phyloP scores from a whole-genome alignment of 257 asterid species.

The Fraxinus quadrangulata region DNA sequence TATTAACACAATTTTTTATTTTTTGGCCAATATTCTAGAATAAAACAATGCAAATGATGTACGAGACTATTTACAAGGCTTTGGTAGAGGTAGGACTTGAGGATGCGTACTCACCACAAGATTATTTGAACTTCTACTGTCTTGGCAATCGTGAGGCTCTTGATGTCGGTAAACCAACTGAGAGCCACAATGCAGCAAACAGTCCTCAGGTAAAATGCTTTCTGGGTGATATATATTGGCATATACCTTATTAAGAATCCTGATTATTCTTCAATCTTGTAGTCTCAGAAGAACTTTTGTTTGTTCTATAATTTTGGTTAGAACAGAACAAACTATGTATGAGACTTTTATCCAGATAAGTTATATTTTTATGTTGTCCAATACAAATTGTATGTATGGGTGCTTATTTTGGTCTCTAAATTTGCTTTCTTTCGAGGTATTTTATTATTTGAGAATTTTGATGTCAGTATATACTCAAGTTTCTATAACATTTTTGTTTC shows the following conservation, averaged over 20 bases:
- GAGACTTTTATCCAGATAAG: not conserved
- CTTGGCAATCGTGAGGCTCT: conserved; percentile 89
- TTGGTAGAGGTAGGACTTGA: conserved; percentile 93
- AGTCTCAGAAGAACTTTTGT: not conserved
- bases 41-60: conserved; percentile 99
- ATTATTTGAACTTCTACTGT: conserved; percentile 83
- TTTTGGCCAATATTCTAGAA: conserved; percentile 43
- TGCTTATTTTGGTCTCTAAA: not conserved
- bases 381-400: not conserved
- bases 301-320: not conserved
- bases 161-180: conserved; percentile 37
- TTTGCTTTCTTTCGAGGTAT: not conserved
- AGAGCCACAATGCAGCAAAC: conserved; percentile 54
- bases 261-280: not conserved
- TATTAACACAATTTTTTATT: not conserved
- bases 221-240: not conserved
- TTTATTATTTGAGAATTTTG: not conserved
- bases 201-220: conserved; percentile 70
- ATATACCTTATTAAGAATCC: not conserved
- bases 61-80: conserved; percentile 89
- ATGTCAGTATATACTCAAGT: not conserved
- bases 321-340: not conserved
- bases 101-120: conserved; percentile 77
- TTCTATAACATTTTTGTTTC: conserved; percentile 29
- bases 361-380: not conserved